Conservation (phyloP, 2,329 filamentous ascomycete species). For the Thielaviopsis musarum region DNA sequence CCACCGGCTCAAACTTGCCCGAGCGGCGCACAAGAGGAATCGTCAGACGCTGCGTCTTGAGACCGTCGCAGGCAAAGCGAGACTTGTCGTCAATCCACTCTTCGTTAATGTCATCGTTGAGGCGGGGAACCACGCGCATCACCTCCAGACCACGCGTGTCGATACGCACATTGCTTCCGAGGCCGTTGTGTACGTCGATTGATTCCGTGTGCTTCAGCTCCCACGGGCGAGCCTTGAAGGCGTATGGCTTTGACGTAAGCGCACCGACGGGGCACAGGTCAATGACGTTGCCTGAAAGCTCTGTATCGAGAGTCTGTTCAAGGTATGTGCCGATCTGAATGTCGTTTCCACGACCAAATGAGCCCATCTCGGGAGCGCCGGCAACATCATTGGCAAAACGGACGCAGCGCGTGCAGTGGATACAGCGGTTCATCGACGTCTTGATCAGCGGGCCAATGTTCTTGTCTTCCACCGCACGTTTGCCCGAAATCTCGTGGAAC, state of each 20-base stretch:
- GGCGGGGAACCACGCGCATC: slow-evolving; percentile 79
- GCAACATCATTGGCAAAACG: slow-evolving; percentile 97
- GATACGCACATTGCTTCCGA: slow-evolving; percentile 88
- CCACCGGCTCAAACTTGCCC: slow-evolving; percentile 78
- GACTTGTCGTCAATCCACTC: slow-evolving; percentile 99
- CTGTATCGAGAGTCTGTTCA: slow-evolving; percentile 82
- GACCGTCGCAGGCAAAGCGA: slow-evolving; percentile 85
- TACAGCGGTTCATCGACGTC: slow-evolving; percentile 99
- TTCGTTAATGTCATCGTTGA: slow-evolving; percentile 97
- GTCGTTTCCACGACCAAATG: slow-evolving; percentile 87
- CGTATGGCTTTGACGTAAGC: slow-evolving; percentile 91
- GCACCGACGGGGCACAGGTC: slow-evolving; percentile 96
- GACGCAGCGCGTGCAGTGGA: slow-evolving; percentile 95
- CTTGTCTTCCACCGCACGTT: slow-evolving; percentile 97
- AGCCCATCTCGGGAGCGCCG: slow-evolving; percentile 87
- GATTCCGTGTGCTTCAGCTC: slow-evolving; percentile 93
- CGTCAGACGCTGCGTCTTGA: slow-evolving; percentile 90
- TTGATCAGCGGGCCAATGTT: slow-evolving; percentile 97
- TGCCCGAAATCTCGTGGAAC: slow-evolving; percentile 90
- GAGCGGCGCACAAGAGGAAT: slow-evolving; percentile 79
- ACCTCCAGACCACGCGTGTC: slow-evolving; percentile 90
- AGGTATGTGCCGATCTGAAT: slow-evolving; percentile 97
- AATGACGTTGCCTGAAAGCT: slow-evolving; percentile 93
- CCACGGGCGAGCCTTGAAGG: slow-evolving; percentile 93
- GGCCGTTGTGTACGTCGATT: slow-evolving; percentile 79